Evolutionary conservation across 2,329 filamentous ascomycete species (phyloP), one percentile per base, ranked within the genome.

Genomic region (Aspergillus sergii): DNA sequence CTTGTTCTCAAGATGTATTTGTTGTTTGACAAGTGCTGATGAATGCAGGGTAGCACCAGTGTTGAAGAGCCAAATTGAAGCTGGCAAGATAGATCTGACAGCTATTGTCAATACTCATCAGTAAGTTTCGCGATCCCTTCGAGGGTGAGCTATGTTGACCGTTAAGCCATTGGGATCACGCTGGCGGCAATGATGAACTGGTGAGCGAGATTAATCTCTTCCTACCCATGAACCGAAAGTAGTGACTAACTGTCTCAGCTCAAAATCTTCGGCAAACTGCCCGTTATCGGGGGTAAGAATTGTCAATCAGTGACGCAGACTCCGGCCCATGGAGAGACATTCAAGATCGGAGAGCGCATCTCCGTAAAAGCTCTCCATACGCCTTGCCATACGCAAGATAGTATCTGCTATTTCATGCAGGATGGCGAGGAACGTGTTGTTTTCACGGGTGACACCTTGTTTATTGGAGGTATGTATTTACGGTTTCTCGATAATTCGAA

Each of bases 61-160:
- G 11, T 80, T 99, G 58, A 89, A 94, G 75, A 85, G 93, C 68
- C 89, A 91, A 64, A 89, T 92, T 7, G 80, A 88, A 46, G 81
- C 83, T 26, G 89, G 90, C 19, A 86, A 87, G 69, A 92, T 97
- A 74, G 94, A 96, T 71, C 81, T 99, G 66, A 93, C 86, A 28
- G 91, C 89, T 57, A 96, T 99, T 74, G 89, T 98, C 72, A 99
- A 99, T 76, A 99, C 95, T 1, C 95, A 99, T 74, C 94, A 98
- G 94, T 97, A 82, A 79, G 91, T 79, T 28, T 54, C 39, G 4
- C 23, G 19, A 16, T 19, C 8, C 16, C 4, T 12, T 21, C 2
- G n/a, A 36, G n/a, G 55, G 23, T 43, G 4, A 51, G 28, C 48
- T n/a, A 50, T 46, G n/a, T 57, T 72, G 48, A 72, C 36, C 51